A percentile compares a stretch with the other conserved stretches of the same genome.
These are phyloP conservation scores for Leccinum huronense DNA, from an alignment of 1,284 basidiomycete species.

Conservation along the genomic window DNA sequence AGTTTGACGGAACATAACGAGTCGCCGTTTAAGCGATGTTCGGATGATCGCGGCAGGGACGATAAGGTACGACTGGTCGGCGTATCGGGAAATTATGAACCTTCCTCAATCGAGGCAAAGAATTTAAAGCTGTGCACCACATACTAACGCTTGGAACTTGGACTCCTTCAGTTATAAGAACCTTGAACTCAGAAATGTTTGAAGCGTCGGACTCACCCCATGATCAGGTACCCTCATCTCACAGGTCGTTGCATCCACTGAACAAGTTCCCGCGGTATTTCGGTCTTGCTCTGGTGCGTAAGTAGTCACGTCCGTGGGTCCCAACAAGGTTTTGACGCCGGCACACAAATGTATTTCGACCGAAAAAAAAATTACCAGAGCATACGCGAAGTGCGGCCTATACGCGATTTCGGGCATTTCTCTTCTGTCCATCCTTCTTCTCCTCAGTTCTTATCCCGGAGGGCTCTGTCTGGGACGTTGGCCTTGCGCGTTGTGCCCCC, in stretches of 20 bases:
- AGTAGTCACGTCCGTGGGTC: conserved; percentile 19
- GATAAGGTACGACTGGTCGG: conserved; percentile 9
- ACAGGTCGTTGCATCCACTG: conserved; percentile 3
- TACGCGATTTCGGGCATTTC: conserved; percentile 17
- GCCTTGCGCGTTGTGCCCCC: conserved; percentile 16
- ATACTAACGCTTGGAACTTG: not conserved
- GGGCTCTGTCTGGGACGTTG: conserved; percentile 17
- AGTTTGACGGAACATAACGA: conserved; percentile 26
- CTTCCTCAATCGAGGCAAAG: conserved; percentile 15
- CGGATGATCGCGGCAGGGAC: conserved; percentile 25
- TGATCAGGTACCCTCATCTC: conserved; percentile 5
- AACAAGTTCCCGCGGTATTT: conserved; percentile 12
- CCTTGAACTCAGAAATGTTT: not conserved
- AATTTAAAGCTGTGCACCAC: conserved; percentile 15
- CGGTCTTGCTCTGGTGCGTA: conserved; percentile 19
- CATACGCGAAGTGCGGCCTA: conserved; percentile 24
- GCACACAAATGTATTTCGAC: conserved; percentile 11
- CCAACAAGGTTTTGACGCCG: conserved; percentile 28
- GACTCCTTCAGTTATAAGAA: conserved; percentile 4
- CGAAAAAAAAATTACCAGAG: conserved; percentile 22
- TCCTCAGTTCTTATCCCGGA: conserved; percentile 9
- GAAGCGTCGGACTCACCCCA: conserved; percentile 1
- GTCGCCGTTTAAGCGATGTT: conserved; percentile 27
- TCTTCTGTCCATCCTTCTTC: conserved; percentile 8
- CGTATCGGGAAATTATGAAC: conserved; percentile 27